These are phyloP conservation scores for Fraxinus ornus DNA, from an alignment of 305 asterid species.

Conservation along the genomic window DNA sequence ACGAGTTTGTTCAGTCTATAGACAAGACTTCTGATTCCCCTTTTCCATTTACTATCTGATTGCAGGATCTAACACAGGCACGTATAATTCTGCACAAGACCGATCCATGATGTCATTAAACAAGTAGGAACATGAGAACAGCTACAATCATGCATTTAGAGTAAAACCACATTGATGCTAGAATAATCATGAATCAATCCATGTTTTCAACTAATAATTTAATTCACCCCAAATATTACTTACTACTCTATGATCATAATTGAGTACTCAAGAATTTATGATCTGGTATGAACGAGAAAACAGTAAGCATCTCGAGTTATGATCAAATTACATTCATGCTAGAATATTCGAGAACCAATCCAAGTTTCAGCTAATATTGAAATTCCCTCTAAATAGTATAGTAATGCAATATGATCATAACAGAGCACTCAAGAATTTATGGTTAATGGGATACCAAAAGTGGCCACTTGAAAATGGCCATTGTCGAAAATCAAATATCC, in stretches of 20 bases:
- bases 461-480: constrained; percentile 2
- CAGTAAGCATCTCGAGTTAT: not conserved
- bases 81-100: not conserved
- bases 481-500: constrained; percentile 39
- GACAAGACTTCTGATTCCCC: not conserved
- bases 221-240: no score
- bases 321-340: not conserved
- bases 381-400: not conserved
- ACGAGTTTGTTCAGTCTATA: not conserved
- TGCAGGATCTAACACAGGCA: not conserved
- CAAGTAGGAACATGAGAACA: not conserved
- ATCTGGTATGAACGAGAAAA: not conserved
- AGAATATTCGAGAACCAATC: not conserved
- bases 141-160: not conserved
- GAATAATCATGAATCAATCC: not conserved
- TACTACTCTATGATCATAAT: not conserved
- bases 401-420: not conserved
- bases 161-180: not conserved
- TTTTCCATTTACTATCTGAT: not conserved
- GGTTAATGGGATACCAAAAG: not conserved
- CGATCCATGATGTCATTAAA: not conserved
- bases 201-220: not conserved
- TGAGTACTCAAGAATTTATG: not conserved
- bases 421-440: not conserved
- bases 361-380: not conserved